These are phyloP conservation scores for Phytophthora crassamura DNA, from an alignment of 352 stramenopile genomes.

Conservation along the genomic window DNA sequence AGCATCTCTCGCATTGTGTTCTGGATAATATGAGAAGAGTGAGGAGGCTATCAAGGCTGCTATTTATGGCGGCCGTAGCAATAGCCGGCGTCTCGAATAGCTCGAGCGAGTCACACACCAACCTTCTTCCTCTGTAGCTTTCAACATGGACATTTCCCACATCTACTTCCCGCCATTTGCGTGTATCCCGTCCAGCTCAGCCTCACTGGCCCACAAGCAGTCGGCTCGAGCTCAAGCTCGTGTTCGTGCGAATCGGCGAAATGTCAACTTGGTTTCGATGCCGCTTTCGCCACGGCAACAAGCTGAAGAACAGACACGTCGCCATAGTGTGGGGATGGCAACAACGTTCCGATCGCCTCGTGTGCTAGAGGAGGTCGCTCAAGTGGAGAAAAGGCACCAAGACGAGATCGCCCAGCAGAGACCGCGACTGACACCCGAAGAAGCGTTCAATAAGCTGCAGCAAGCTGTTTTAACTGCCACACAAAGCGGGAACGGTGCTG, in stretches of 20 bases:
- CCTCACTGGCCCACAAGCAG: constrained; percentile 36
- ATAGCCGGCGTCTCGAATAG: background rate
- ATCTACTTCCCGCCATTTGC: constrained; percentile 17
- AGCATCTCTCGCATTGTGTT: constrained; percentile 15
- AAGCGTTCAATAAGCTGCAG: constrained; percentile 40
- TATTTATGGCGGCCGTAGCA: constrained; percentile 27
- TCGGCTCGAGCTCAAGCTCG: constrained; percentile 32
- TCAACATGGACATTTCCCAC: constrained; percentile 30
- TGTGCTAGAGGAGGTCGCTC: constrained; percentile 40
- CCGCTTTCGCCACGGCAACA: constrained; percentile 4
- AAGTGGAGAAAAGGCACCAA: constrained; percentile 35
- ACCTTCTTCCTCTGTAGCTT: background rate
- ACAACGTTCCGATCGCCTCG: constrained; percentile 38
- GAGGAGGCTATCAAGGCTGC: background rate
- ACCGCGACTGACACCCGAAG: constrained; percentile 32
- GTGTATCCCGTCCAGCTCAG: constrained; percentile 15
- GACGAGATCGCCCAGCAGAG: background rate
- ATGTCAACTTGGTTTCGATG: constrained; percentile 15
- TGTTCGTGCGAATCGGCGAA: constrained; percentile 19
- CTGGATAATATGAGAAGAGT: background rate
- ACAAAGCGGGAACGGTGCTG: background rate
- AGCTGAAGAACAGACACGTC: background rate
- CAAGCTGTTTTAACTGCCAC: constrained; percentile 9
- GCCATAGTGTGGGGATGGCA: background rate
- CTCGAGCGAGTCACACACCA: too few relatives aligned